Evolutionary conservation across 2,329 filamentous ascomycete species (phyloP).

Genomic region (Tricladium varicosporioides): DNA sequence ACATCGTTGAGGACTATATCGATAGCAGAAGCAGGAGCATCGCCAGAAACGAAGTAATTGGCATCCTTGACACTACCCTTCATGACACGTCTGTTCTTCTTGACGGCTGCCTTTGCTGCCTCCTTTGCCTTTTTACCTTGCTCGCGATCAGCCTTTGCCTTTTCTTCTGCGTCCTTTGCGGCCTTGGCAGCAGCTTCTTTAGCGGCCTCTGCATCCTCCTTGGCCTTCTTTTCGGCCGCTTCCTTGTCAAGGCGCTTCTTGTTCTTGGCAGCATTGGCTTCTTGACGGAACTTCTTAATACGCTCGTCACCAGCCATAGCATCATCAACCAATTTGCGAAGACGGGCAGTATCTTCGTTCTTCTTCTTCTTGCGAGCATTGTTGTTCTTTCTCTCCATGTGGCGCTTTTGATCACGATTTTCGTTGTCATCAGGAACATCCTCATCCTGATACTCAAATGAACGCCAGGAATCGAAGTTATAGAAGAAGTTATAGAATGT

Average conservation of each 20-base stretch:
- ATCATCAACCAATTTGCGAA: conserved; percentile 88
- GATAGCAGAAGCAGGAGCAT: conserved; percentile 72
- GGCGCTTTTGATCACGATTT: conserved; percentile 97
- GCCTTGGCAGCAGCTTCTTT: conserved; percentile 81
- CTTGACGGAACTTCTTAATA: conserved; percentile 95
- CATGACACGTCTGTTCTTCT: conserved; percentile 99
- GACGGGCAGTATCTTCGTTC: conserved; percentile 90
- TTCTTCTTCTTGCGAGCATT: conserved; percentile 99
- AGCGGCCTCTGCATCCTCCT: conserved; percentile 79
- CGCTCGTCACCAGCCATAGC: conserved; percentile 82
- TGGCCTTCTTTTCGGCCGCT: conserved; percentile 82
- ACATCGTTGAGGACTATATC: conserved; percentile 82
- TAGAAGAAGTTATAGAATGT: conserved; percentile 99
- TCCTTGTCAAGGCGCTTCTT: conserved; percentile 90
- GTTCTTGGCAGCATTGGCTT: conserved; percentile 91
- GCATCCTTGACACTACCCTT: conserved; percentile 93
- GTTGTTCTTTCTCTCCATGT: conserved; percentile 97
- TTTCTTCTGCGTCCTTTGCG: conserved; percentile 79
- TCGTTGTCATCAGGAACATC: conserved; percentile 99
- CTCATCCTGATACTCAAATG: conserved; percentile 98
- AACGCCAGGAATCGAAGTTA: conserved; percentile 97
- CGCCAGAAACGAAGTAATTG: conserved; percentile 85
- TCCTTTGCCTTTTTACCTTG: conserved; percentile 95
- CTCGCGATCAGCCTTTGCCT: conserved; percentile 81
- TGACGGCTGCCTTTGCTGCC: conserved; percentile 95